Evolutionary conservation across 306 rosid species (phyloP).

Genomic region (Lotus japonicus): DNA sequence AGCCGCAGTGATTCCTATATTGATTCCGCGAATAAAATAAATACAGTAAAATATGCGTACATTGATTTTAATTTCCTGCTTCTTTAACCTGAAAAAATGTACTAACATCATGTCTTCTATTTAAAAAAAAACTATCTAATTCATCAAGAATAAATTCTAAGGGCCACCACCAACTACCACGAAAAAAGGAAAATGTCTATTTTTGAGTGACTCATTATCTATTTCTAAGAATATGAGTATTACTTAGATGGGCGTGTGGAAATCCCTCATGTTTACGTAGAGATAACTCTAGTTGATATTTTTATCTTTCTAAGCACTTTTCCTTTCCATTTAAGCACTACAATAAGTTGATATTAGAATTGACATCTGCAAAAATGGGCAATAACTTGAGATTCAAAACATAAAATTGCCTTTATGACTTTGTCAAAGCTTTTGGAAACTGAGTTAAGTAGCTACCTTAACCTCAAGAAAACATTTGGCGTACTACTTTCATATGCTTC

Average conservation of each 20-base stretch:
- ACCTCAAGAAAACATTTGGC: conserved; percentile 6
- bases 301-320: background rate
- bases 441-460: conserved; percentile 8
- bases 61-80: too few species aligned
- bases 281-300: too few species aligned
- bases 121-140: too few species aligned
- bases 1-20: too few species aligned
- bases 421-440: conserved; percentile 14
- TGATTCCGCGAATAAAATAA: too few species aligned
- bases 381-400: conserved; percentile 23
- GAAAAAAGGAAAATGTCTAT: background rate
- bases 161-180: background rate
- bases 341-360: conserved; percentile 4
- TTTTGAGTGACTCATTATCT: background rate
- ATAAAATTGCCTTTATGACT: conserved; percentile 4
- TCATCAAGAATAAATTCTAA: background rate
- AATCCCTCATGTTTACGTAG: background rate
- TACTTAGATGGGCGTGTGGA: background rate
- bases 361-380: background rate
- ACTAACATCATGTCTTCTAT: background rate
- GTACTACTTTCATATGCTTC: conserved; percentile 24
- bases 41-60: too few species aligned
- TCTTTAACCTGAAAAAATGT: background rate
- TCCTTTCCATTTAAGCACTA: background rate
- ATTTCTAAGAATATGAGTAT: conserved; percentile 12